These are phyloP conservation scores for Fusarium sp. DNA, from an alignment of 2,329 filamentous ascomycete species.

Conservation along the genomic window DNA sequence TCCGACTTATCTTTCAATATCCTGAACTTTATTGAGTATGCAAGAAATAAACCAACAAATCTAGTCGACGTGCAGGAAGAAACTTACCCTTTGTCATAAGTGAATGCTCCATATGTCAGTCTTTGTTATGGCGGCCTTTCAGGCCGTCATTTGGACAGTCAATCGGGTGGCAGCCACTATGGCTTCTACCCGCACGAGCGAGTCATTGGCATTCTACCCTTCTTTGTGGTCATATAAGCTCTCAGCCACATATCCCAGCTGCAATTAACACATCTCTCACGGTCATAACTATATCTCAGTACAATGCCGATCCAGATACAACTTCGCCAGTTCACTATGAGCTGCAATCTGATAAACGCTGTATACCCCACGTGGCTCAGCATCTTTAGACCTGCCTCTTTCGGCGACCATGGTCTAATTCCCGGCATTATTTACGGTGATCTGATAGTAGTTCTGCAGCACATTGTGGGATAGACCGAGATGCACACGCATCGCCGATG, in stretches of 20 bases:
- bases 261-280: too few species aligned
- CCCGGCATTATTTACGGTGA: background rate
- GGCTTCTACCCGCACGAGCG: background rate
- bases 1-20: too few species aligned
- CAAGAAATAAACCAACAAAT: background rate
- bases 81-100: background rate
- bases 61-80: background rate
- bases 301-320: accelerated
- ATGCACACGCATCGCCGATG: background rate
- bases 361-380: background rate
- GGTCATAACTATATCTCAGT: background rate
- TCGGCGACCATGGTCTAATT: background rate
- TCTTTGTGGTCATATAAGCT: too few species aligned
- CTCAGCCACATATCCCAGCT: too few species aligned
- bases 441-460: background rate
- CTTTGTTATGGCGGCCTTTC: background rate
- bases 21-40: background rate
- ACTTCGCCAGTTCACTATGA: background rate
- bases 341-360: background rate
- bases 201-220: too few species aligned
- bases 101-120: too few species aligned
- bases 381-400: background rate
- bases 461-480: background rate
- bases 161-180: background rate
- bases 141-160: too few species aligned